These are phyloP conservation scores for Apostasia ramifera DNA, from an alignment of 106 monocot genomes.

Conservation along the genomic window DNA sequence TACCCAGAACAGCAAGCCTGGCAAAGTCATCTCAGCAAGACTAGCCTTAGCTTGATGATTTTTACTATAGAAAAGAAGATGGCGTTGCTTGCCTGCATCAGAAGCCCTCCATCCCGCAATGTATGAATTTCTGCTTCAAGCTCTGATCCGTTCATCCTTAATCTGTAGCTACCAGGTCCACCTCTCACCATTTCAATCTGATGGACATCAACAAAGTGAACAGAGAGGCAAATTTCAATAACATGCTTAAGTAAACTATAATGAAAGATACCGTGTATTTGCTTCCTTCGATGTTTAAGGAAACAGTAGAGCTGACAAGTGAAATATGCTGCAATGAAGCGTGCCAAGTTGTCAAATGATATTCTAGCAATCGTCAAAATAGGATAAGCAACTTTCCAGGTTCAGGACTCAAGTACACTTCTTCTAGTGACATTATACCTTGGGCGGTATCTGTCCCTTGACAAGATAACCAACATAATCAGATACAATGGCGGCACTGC, in stretches of 20 bases:
- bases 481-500: slow-evolving; percentile 83
- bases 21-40: background rate
- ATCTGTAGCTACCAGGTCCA: slow-evolving; percentile 87
- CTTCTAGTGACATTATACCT: slow-evolving; percentile 32
- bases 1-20: background rate
- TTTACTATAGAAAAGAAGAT: background rate
- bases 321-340: slow-evolving; percentile 87
- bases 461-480: slow-evolving; percentile 96
- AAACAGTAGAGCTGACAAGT: slow-evolving; percentile 69
- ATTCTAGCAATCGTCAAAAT: background rate
- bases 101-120: slow-evolving; percentile 87
- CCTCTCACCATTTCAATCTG: slow-evolving; percentile 93
- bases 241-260: background rate
- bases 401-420: background rate
- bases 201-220: slow-evolving; percentile 6
- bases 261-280: slow-evolving; percentile 78
- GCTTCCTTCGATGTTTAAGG: slow-evolving; percentile 95
- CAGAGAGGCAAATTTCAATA: slow-evolving; percentile 10
- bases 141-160: slow-evolving; percentile 83
- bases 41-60: too few species aligned
- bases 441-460: slow-evolving; percentile 98
- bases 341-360: slow-evolving; percentile 6
- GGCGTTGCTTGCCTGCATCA: slow-evolving; percentile 77
- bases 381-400: background rate
- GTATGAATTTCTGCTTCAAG: slow-evolving; percentile 96